A percentile compares a stretch with the other conserved stretches of the same genome.
Conservation (phyloP, 2,329 filamentous ascomycete genomes). For the Curvularia hawaiiensis region DNA sequence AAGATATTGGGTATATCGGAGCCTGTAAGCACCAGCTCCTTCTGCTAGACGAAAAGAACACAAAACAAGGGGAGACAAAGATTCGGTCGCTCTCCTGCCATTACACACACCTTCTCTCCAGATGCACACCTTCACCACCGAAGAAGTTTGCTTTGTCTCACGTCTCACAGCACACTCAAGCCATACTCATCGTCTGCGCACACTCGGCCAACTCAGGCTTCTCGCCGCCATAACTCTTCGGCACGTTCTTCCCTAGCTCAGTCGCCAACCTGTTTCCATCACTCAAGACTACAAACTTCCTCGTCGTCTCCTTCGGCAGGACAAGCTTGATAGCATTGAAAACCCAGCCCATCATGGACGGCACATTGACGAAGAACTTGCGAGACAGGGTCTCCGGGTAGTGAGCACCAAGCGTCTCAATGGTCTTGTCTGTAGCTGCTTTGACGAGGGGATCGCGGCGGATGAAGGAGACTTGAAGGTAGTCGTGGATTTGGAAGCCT, state of each 20-base stretch:
- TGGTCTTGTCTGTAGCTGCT: slow-evolving; percentile 77
- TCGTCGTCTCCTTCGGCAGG: slow-evolving; percentile 54
- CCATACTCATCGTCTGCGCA: slow-evolving; percentile 50
- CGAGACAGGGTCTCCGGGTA: slow-evolving; percentile 89
- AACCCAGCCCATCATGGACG: slow-evolving; percentile 83
- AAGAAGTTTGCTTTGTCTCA: neutral
- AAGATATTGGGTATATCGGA: neutral
- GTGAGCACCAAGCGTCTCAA: slow-evolving; percentile 77
- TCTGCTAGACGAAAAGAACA: neutral
- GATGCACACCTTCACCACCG: neutral
- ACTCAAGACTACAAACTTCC: slow-evolving; percentile 56
- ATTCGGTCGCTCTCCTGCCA: neutral
- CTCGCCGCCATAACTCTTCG: slow-evolving; percentile 79
- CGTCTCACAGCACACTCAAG: slow-evolving; percentile 2
- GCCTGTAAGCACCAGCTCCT: neutral
- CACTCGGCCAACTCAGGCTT: slow-evolving; percentile 57
- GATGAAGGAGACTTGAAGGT: slow-evolving; percentile 85
- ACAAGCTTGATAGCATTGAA: slow-evolving; percentile 55
- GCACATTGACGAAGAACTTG: slow-evolving; percentile 97
- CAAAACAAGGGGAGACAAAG: too few species aligned
- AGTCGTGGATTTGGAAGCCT: slow-evolving; percentile 93
- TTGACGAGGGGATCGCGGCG: slow-evolving; percentile 79
- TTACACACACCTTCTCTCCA: neutral
- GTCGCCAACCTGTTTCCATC: slow-evolving; percentile 69
- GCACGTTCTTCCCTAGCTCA: slow-evolving; percentile 70